phyloP scores from a whole-genome alignment of 805 yeast genomes.

The Soucietia sequanensis region DNA sequence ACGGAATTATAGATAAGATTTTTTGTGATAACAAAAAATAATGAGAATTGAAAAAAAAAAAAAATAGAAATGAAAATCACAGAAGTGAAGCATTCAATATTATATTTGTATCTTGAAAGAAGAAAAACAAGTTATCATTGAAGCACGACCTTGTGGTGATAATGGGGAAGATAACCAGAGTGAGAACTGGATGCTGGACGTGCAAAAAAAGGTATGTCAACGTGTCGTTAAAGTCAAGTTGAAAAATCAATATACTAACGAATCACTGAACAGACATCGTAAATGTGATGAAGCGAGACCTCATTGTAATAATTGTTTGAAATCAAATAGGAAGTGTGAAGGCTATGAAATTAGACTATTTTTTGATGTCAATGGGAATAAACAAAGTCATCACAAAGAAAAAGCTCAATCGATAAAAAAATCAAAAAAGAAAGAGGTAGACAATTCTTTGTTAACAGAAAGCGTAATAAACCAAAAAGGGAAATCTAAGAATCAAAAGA shows the following conservation, averaged over 20 bases:
- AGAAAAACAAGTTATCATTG: no score
- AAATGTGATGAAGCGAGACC: slow-evolving; percentile 61
- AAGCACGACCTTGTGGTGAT: no score
- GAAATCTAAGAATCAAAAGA: neutral
- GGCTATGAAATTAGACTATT: slow-evolving; percentile 50
- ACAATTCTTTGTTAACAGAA: neutral
- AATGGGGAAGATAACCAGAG: slow-evolving; percentile 45
- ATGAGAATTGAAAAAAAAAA: neutral
- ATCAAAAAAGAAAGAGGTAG: neutral
- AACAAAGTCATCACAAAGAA: neutral
- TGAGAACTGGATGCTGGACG: slow-evolving; percentile 59
- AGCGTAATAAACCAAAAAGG: neutral
- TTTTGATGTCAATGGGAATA: slow-evolving; percentile 48
- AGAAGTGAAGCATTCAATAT: no score
- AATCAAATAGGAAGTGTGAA: slow-evolving; percentile 44
- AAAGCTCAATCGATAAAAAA: neutral
- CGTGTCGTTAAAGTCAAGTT: neutral
- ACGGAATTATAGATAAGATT: neutral
- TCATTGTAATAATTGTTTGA: slow-evolving; percentile 45
- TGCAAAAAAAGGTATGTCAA: slow-evolving; percentile 51
- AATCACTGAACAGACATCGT: slow-evolving; percentile 43
- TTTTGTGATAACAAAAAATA: neutral
- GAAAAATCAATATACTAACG: slow-evolving; percentile 1
- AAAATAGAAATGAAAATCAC: neutral
- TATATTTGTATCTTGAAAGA: neutral